A percentile compares a stretch with the other conserved stretches of the same genome.
Conservation (phyloP, 139 green algal species). For the Penium margaritaceum region DNA sequence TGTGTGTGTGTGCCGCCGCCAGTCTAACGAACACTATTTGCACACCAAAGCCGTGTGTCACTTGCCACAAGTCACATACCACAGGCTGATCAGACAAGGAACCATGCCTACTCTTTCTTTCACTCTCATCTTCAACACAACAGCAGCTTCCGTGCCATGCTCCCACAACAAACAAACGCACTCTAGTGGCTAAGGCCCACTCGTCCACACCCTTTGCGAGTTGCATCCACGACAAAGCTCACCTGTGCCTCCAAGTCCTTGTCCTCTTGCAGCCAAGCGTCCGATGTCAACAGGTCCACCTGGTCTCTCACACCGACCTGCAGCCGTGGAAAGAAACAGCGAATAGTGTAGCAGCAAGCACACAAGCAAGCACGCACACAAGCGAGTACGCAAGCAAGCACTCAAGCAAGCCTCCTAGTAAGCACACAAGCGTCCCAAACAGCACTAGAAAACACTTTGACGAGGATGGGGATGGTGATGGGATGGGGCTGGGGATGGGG, state of each 20-base stretch:
- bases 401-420: not conserved
- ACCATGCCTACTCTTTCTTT: not conserved
- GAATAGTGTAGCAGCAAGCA: not conserved
- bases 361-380: no score
- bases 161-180: not conserved
- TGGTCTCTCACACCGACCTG: slow-evolving; percentile 1
- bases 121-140: no score
- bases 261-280: not conserved
- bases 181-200: not conserved
- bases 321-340: not conserved
- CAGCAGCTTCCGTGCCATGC: no score
- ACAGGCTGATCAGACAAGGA: not conserved
- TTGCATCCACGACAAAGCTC: not conserved
- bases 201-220: no score
- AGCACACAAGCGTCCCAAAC: not conserved
- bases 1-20: no score
- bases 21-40: no score
- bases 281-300: not conserved
- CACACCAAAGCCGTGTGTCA: no score
- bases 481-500: no score
- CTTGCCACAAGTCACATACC: not conserved
- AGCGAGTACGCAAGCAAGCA: not conserved
- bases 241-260: not conserved
- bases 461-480: no score
- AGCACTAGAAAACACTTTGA: not conserved